Percentiles rank a stretch among this genome's conserved stretches.
Conservation (phyloP, 208 protist species). For the Angomonas deanei region DNA sequence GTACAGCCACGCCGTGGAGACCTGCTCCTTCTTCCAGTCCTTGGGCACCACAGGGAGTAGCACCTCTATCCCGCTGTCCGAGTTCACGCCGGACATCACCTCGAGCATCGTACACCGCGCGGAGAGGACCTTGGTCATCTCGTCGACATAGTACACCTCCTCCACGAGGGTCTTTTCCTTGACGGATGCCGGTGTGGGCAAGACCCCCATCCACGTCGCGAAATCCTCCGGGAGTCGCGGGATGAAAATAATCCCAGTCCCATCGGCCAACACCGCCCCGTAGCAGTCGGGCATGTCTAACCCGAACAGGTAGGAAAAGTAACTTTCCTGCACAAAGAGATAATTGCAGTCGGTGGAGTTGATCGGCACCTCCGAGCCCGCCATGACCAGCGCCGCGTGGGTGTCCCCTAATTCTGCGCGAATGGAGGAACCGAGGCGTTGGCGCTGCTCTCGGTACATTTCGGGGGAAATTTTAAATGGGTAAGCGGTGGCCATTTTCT, state of each 20-base stretch:
- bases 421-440: slow-evolving; percentile 53
- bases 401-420: slow-evolving; percentile 21
- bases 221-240: slow-evolving; percentile 76
- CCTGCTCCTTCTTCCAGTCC: slow-evolving; percentile 36
- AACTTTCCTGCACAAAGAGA: slow-evolving; percentile 92
- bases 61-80: slow-evolving; percentile 71
- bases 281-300: slow-evolving; percentile 79
- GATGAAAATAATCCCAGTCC: slow-evolving; percentile 80
- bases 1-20: slow-evolving; percentile 50
- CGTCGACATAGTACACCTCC: slow-evolving; percentile 81
- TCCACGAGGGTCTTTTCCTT: slow-evolving; percentile 54
- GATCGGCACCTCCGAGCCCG: slow-evolving; percentile 73
- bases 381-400: slow-evolving; percentile 78
- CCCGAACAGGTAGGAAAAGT: slow-evolving; percentile 93
- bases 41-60: slow-evolving; percentile 45
- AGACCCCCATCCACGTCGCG: slow-evolving; percentile 87
- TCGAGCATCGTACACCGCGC: slow-evolving; percentile 60
- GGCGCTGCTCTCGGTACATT: slow-evolving; percentile 86
- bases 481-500: slow-evolving; percentile 29
- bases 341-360: slow-evolving; percentile 88
- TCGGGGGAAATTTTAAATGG: slow-evolving; percentile 58
- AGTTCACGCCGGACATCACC: slow-evolving; percentile 72
- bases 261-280: slow-evolving; percentile 61
- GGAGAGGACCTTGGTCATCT: slow-evolving; percentile 52
- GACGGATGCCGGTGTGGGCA: slow-evolving; percentile 68